These are phyloP conservation scores for Petunia axillaris DNA, from an alignment of 257 asterid genomes.

Conservation along the genomic window DNA sequence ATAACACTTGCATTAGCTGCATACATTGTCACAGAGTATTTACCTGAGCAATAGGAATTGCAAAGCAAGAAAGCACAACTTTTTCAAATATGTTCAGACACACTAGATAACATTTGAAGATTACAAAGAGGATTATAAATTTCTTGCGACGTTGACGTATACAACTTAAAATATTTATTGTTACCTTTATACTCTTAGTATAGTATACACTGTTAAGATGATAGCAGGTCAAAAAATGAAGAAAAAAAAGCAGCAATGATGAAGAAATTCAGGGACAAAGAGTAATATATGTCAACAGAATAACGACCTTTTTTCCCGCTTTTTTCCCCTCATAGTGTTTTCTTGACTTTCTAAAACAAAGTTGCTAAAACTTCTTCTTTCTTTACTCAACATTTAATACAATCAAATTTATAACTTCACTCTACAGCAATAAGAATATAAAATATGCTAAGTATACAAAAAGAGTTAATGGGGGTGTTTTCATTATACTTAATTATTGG, in stretches of 20 bases:
- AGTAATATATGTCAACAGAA: slow-evolving; percentile 46
- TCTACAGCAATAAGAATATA: slow-evolving; percentile 23
- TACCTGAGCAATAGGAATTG: not conserved
- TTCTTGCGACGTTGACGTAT: too few relatives aligned
- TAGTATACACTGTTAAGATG: too few relatives aligned
- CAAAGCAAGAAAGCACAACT: not conserved
- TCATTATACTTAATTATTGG: not conserved
- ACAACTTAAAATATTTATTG: not conserved
- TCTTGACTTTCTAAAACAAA: slow-evolving; percentile 52
- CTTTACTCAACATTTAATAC: slow-evolving; percentile 19
- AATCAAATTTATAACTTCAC: slow-evolving; percentile 29
- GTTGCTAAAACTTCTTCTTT: slow-evolving; percentile 37
- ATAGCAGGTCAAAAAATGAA: not conserved
- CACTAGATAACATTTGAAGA: too few relatives aligned
- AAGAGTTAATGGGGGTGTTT: not conserved
- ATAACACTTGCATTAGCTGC: not conserved
- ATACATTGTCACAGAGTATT: not conserved
- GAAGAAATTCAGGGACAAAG: slow-evolving; percentile 38
- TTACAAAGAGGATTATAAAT: too few relatives aligned
- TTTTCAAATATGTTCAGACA: not conserved
- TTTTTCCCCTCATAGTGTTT: slow-evolving; percentile 31
- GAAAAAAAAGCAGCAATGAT: not conserved
- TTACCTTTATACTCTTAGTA: too few relatives aligned
- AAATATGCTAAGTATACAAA: slow-evolving; percentile 20
- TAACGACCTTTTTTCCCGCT: slow-evolving; percentile 49